Percentiles rank a stretch among this genome's conserved stretches.
phyloP scores from a whole-genome alignment of 2,329 filamentous ascomycete genomes.

The Trichophyton mentagrophytes region DNA sequence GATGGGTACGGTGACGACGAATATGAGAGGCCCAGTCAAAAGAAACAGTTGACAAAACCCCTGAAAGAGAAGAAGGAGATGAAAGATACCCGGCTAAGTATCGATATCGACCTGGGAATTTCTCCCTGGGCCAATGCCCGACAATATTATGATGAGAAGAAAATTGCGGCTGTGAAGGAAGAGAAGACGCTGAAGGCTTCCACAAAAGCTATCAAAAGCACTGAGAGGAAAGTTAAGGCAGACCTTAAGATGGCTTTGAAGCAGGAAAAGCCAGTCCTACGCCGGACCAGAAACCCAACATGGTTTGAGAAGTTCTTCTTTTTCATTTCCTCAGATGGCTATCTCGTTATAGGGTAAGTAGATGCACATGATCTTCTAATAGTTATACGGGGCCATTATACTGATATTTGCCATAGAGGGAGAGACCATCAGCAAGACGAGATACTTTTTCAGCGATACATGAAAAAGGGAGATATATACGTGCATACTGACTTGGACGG shows the following conservation, averaged over 20 bases:
- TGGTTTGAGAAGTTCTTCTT: constrained; percentile 98
- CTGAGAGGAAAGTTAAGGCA: constrained; percentile 73
- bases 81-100: constrained; percentile 39
- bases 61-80: constrained; percentile 16
- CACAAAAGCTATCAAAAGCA: constrained; percentile 69
- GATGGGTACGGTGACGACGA: constrained; percentile 6
- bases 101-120: constrained; percentile 74
- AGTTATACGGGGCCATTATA: background rate
- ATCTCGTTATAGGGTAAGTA: constrained; percentile 62
- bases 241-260: constrained; percentile 81
- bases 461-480: constrained; percentile 82
- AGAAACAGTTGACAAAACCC: constrained; percentile 9
- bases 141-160: constrained; percentile 85
- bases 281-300: constrained; percentile 67
- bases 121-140: constrained; percentile 82
- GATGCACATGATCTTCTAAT: background rate
- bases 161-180: constrained; percentile 70
- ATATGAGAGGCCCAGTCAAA: background rate
- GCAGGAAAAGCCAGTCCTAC: constrained; percentile 76
- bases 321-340: constrained; percentile 92
- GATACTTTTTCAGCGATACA: constrained; percentile 72
- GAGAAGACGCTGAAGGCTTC: constrained; percentile 76
- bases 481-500: constrained; percentile 81
- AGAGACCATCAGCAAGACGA: constrained; percentile 85
- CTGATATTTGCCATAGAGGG: constrained; percentile 35